Evolutionary conservation across 2,329 filamentous ascomycete genomes (phyloP).

Genomic region (Aspergillus clavatus): DNA sequence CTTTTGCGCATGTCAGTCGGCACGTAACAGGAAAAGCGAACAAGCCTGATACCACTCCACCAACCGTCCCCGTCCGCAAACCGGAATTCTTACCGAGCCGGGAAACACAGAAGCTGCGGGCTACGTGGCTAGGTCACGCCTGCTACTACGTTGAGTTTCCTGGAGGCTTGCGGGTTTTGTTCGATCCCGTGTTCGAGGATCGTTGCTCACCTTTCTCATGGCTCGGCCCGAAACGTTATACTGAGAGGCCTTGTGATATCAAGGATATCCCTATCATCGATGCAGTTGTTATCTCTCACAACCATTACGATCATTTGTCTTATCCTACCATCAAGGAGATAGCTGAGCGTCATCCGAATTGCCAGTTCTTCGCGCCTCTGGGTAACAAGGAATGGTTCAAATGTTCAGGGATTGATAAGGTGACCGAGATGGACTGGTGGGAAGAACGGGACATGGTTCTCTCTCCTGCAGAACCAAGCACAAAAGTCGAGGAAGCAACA

Average conservation of each 20-base stretch:
- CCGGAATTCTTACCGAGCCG: constrained; percentile 64
- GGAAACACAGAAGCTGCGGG: constrained; percentile 59
- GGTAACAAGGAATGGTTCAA: constrained; percentile 81
- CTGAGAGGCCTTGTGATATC: constrained; percentile 69
- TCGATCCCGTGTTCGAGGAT: constrained; percentile 89
- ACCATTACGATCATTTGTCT: constrained; percentile 89
- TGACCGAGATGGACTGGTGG: constrained; percentile 96
- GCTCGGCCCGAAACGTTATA: constrained; percentile 71
- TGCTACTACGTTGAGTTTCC: constrained; percentile 93
- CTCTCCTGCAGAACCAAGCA: constrained; percentile 32
- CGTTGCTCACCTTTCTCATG: constrained; percentile 73
- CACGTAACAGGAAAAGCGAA: constrained; percentile 48
- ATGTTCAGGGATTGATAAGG: constrained; percentile 63
- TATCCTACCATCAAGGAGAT: constrained; percentile 69
- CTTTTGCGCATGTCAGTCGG: constrained; percentile 26
- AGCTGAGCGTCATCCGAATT: constrained; percentile 65
- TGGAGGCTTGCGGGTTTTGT: constrained; percentile 77
- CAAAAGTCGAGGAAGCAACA: constrained; percentile 24
- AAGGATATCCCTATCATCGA: constrained; percentile 64
- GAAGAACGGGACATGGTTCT: constrained; percentile 71
- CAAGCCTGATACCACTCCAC: constrained; percentile 58
- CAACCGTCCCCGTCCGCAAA: constrained; percentile 61
- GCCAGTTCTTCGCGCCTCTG: constrained; percentile 82
- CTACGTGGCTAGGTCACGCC: constrained; percentile 93
- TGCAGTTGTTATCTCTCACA: constrained; percentile 72